Percentiles rank a stretch among this genome's conserved stretches.
Conservation (phyloP, 192 early-diverging fungal genomes). For the Linnemannia zychae region DNA sequence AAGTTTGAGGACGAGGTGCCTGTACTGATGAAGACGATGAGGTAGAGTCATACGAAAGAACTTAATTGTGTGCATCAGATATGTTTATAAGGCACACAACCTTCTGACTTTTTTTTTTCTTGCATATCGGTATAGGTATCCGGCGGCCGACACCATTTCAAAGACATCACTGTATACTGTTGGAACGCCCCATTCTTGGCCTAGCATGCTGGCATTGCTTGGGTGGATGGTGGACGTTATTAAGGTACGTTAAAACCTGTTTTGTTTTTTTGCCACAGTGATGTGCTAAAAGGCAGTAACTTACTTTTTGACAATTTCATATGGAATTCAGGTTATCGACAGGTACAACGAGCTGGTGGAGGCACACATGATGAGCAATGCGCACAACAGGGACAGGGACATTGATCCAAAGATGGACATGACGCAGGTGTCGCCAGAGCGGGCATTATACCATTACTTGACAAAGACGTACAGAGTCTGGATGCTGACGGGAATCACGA, state of each 20-base stretch:
- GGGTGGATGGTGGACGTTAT: constrained; percentile 81
- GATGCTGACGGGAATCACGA: constrained; percentile 65
- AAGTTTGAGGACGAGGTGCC: constrained; percentile 83
- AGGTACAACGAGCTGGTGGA: constrained; percentile 27
- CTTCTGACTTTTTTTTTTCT: background rate
- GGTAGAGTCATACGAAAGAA: constrained; percentile 33
- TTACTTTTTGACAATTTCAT: background rate
- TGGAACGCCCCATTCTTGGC: constrained; percentile 77
- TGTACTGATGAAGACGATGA: constrained; percentile 67
- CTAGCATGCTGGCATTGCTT: constrained; percentile 73
- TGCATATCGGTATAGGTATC: constrained; percentile 48
- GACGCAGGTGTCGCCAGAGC: constrained; percentile 56
- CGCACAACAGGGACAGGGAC: constrained; percentile 20
- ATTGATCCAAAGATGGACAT: constrained; percentile 45
- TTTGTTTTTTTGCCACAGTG: background rate
- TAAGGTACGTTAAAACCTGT: constrained; percentile 45
- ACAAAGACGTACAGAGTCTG: constrained; percentile 66
- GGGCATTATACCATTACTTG: constrained; percentile 71
- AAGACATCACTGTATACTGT: constrained; percentile 72
- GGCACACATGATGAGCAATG: background rate
- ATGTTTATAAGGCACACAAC: background rate
- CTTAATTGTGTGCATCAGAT: background rate
- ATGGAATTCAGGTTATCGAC: constrained; percentile 37
- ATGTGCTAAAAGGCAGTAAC: too few relatives aligned
- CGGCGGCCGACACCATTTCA: constrained; percentile 64